phyloP scores from a whole-genome alignment of 2,329 filamentous ascomycete species.

The Xylogone sp. region DNA sequence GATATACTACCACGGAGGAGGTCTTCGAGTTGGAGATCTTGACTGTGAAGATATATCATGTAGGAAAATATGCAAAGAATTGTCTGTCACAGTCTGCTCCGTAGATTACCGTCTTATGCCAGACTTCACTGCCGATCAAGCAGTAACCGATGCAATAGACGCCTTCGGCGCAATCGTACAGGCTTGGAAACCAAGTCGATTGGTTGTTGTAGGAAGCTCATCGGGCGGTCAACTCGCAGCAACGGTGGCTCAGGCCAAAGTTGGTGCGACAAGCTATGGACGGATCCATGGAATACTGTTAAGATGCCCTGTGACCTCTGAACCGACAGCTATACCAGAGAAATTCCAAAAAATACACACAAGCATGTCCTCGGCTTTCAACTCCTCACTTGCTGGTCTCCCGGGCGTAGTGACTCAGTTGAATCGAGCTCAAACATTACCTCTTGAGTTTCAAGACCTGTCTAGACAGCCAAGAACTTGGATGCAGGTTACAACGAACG shows the following conservation, averaged over 20 bases:
- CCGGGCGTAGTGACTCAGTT: constrained; percentile 28
- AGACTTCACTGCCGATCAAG: constrained; percentile 32
- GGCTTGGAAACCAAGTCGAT: neutral
- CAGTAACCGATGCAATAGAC: constrained; percentile 38
- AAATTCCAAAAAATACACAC: constrained; percentile 34
- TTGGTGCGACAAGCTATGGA: constrained; percentile 4
- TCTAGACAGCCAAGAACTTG: constrained; percentile 35
- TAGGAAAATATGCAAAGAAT: constrained; percentile 34
- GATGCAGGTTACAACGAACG: constrained; percentile 48
- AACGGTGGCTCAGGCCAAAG: constrained; percentile 33
- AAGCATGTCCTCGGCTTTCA: constrained; percentile 33
- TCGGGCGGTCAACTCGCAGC: constrained; percentile 46
- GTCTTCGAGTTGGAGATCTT: constrained; percentile 42
- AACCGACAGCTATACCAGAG: constrained; percentile 38
- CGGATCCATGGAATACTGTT: constrained; percentile 38
- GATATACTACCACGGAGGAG: constrained; percentile 47
- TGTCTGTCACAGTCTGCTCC: constrained; percentile 35
- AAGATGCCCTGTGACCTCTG: constrained; percentile 45
- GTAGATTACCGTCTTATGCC: constrained; percentile 44
- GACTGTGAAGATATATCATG: constrained; percentile 47
- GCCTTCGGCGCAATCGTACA: constrained; percentile 28
- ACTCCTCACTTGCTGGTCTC: constrained; percentile 29
- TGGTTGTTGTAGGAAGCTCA: constrained; percentile 41
- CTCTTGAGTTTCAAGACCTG: constrained; percentile 30
- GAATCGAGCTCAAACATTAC: constrained; percentile 36